Conservation (phyloP, 176 grass and related monocot species). For the Rhynchospora pubera region DNA sequence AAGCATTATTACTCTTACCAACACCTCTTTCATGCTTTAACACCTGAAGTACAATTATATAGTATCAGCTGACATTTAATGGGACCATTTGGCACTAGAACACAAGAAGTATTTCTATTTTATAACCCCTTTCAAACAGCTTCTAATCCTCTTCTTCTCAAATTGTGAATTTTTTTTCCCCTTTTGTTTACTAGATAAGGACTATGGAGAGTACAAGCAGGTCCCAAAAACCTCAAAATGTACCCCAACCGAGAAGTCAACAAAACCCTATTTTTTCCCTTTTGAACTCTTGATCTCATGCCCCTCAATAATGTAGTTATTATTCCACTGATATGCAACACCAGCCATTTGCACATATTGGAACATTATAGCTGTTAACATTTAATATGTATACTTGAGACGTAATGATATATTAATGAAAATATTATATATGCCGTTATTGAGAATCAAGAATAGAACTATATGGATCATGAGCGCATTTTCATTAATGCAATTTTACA, state of each 20-base stretch:
- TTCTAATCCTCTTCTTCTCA: neutral
- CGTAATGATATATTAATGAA: neutral
- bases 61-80: neutral
- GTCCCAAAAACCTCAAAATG: neutral
- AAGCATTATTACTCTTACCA: neutral
- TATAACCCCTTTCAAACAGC: conserved; percentile 4
- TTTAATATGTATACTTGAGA: neutral
- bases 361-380: neutral
- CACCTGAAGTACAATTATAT: conserved; percentile 3
- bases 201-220: neutral
- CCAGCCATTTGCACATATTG: neutral
- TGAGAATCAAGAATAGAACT: neutral
- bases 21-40: neutral
- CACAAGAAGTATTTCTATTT: neutral
- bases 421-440: neutral
- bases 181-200: conserved; percentile 2
- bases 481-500: neutral
- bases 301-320: neutral
- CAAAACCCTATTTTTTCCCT: neutral
- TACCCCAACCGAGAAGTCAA: neutral
- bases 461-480: neutral
- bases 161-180: neutral
- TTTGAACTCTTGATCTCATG: neutral
- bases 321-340: neutral
- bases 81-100: neutral